Conservation (phyloP, 1,284 basidiomycete species). For the Melampsora americana region DNA sequence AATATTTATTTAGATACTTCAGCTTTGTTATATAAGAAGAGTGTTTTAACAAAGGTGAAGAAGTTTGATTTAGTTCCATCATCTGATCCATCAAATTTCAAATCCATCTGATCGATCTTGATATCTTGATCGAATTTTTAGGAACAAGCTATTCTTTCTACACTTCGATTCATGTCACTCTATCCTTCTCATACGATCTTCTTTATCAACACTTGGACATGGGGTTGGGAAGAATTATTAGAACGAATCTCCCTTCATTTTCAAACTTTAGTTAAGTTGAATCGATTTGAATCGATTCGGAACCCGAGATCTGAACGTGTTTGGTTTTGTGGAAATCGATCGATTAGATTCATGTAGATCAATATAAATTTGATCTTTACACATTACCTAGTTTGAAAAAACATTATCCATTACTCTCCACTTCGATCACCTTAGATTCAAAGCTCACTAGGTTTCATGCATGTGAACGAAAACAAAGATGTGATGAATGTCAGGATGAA, state of each 20-base stretch:
- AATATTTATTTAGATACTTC: slow-evolving; percentile 42
- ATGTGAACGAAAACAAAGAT: slow-evolving; percentile 24
- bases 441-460: slow-evolving; percentile 21
- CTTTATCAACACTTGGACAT: slow-evolving; percentile 89
- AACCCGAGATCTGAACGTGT: no score
- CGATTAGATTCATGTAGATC: slow-evolving; percentile 34
- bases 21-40: slow-evolving; percentile 21
- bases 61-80: no score
- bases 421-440: slow-evolving; percentile 4
- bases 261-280: slow-evolving; percentile 2
- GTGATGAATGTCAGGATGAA: background rate
- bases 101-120: background rate
- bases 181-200: slow-evolving; percentile 70
- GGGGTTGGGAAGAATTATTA: slow-evolving; percentile 61
- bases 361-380: slow-evolving; percentile 21
- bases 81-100: background rate
- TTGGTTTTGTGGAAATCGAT: background rate
- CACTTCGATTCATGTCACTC: slow-evolving; percentile 66
- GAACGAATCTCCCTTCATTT: slow-evolving; percentile 14
- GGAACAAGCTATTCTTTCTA: slow-evolving; percentile 66
- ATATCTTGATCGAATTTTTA: slow-evolving; percentile 52
- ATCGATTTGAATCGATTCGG: no score
- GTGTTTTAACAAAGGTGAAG: slow-evolving; percentile 40
- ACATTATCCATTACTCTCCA: slow-evolving; percentile 9
- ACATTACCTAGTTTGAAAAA: background rate